Conservation (phyloP, 139 green algal genomes). For the Chlamydomonas eustigma region DNA sequence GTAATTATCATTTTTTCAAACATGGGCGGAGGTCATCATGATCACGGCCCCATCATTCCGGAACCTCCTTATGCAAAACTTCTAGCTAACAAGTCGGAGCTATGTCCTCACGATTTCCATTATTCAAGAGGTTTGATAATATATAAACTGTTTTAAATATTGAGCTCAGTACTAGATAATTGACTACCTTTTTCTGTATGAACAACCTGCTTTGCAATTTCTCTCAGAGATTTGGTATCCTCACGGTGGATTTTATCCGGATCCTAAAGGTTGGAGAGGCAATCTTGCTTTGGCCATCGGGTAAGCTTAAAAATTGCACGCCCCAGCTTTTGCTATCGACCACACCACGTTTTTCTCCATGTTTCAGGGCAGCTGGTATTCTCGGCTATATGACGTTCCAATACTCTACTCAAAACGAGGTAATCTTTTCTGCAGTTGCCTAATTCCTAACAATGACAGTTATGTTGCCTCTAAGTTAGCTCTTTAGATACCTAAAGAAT, state of each 20-base stretch:
- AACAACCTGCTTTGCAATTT: not conserved
- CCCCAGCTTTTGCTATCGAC: not conserved
- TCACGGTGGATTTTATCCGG: constrained; percentile 40
- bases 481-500: not conserved
- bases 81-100: constrained; percentile 26
- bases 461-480: not conserved
- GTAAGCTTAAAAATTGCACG: constrained; percentile 15
- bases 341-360: not conserved
- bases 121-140: constrained; percentile 36
- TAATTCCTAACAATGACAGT: too few relatives aligned
- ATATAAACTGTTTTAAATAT: too few relatives aligned
- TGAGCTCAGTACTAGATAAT: too few relatives aligned
- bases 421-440: constrained; percentile 5
- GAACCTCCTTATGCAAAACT: constrained; percentile 26
- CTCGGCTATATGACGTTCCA: constrained; percentile 12
- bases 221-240: constrained; percentile 45
- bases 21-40: constrained; percentile 28
- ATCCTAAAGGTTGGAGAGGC: constrained; percentile 39
- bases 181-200: not conserved
- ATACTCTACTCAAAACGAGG: constrained; percentile 29
- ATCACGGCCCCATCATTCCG: not conserved
- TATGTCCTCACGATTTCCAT: constrained; percentile 35
- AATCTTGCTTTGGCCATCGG: constrained; percentile 24
- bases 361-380: not conserved
- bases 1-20: too few relatives aligned